These are phyloP conservation scores for Rhododendron williamsianum DNA, from an alignment of 148 eudicot species.

Conservation along the genomic window DNA sequence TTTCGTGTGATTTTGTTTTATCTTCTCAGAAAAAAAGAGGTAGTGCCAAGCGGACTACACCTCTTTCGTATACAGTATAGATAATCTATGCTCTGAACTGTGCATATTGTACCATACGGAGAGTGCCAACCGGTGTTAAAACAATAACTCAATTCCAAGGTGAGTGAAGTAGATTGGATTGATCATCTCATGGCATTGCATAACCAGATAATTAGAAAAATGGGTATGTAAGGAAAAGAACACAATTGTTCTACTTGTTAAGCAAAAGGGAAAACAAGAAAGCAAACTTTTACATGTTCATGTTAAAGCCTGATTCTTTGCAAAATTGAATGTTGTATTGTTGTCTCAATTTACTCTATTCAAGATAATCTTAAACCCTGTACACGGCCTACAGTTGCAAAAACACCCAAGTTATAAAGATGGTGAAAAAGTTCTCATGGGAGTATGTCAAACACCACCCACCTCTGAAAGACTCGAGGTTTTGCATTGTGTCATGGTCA, in stretches of 20 bases:
- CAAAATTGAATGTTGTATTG: background rate
- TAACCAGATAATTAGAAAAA: background rate
- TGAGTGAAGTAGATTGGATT: background rate
- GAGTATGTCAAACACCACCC: constrained; percentile 10
- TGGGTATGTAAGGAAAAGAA: background rate
- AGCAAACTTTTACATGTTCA: background rate
- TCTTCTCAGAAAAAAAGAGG: background rate
- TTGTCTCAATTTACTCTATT: background rate
- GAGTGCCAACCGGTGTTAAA: background rate
- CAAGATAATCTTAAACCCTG: background rate
- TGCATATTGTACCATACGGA: background rate
- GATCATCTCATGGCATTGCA: background rate
- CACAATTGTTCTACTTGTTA: background rate
- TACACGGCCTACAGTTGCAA: background rate
- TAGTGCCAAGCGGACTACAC: background rate
- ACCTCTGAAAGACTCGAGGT: constrained; percentile 53
- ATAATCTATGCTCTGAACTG: background rate
- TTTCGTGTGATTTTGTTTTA: background rate
- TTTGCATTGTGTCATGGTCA: constrained; percentile 50
- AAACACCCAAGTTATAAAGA: background rate
- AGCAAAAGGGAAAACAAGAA: background rate
- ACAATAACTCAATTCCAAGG: background rate
- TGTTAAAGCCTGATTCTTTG: background rate
- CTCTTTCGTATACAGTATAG: background rate
- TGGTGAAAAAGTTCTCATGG: background rate